Base-by-base conservation (phyloP, 192 early-diverging fungal genomes). In the Nowakowskiella sp. region DNA sequence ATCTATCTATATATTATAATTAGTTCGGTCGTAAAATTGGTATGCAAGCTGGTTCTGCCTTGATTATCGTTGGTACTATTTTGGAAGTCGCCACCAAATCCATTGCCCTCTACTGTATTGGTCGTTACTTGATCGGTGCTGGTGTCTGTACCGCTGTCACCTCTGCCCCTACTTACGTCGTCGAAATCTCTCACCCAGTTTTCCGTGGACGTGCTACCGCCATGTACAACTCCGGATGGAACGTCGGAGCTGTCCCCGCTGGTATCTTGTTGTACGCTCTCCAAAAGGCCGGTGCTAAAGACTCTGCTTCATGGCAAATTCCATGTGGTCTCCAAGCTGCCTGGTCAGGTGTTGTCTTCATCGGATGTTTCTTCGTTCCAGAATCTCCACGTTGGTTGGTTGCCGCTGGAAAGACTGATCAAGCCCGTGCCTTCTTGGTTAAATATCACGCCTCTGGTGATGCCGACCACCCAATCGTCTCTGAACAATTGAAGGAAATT, bases 321-420 rank as follows among this genome's bases (percentile, higher is more conserved):
- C 70, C 74, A 42, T 62, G 76, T 52, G 71, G 53, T 4, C 55
- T 79, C 2, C 79, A 81, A 31, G 71, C 68, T 10, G 63, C 70
- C 27, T 72, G 67, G 0, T 74, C 77, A 1, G 66, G 52, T 0
- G 31, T 83, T 13, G 72, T 77, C 39, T 61, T 80, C 26, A 57
- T 73, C 53, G 66, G 73, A 33, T 33, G 70, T 51, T 68, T 70
- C 6, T 57, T 57, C 13, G 25, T 57, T 21, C 55, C 55, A 13
- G 55, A 57, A 49, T 57, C 55, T 6, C 55, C 55, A 10, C 54
- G 55, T 6, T 57, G 53, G 53, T 30, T 57, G 5, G 25, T 57
- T n/a, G 0, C 42, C 31, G 32, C 47, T 22, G 55, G 42, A 3
- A 21, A 51, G 25, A 8, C 25, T 23, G 53, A 57, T 3, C 29